Evolutionary conservation across 129 eudicot species (phyloP).

Genomic region (Lactuca sativa): DNA sequence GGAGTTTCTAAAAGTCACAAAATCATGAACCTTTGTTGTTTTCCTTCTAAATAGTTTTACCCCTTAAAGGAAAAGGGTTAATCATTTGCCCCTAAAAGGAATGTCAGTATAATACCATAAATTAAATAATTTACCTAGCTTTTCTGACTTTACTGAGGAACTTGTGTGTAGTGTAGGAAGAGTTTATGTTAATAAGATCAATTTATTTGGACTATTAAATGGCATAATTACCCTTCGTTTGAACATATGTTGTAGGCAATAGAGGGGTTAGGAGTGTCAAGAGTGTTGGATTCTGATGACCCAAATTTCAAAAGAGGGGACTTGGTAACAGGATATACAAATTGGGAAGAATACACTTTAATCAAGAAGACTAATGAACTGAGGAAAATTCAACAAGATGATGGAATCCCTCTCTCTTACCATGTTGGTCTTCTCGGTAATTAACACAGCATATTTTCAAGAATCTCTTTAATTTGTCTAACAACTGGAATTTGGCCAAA

Average conservation of each 20-base stretch:
- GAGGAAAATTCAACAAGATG: slow-evolving; percentile 55
- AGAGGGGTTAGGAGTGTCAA: slow-evolving; percentile 83
- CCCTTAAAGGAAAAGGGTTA: too few species aligned
- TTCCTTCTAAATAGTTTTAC: too few species aligned
- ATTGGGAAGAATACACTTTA: slow-evolving; percentile 88
- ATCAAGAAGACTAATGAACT: slow-evolving; percentile 46
- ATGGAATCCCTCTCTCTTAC: slow-evolving; percentile 66
- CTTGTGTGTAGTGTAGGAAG: neutral
- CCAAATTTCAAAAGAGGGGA: slow-evolving; percentile 71
- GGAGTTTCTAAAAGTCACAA: too few species aligned
- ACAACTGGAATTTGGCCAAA: too few species aligned
- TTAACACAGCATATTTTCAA: neutral
- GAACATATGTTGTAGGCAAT: slow-evolving; percentile 43
- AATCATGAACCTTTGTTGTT: too few species aligned
- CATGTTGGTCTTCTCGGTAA: slow-evolving; percentile 85
- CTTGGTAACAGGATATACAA: slow-evolving; percentile 60
- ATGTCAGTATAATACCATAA: too few species aligned
- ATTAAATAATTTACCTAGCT: too few species aligned
- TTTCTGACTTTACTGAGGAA: too few species aligned
- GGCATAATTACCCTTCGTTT: neutral
- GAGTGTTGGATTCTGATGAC: slow-evolving; percentile 74
- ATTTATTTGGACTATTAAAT: neutral
- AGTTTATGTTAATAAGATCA: neutral
- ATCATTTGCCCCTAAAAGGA: too few species aligned
- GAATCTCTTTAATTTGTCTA: too few species aligned